phyloP scores from a whole-genome alignment of 169 alveolate genomes.

The Eimeria sp. region DNA sequence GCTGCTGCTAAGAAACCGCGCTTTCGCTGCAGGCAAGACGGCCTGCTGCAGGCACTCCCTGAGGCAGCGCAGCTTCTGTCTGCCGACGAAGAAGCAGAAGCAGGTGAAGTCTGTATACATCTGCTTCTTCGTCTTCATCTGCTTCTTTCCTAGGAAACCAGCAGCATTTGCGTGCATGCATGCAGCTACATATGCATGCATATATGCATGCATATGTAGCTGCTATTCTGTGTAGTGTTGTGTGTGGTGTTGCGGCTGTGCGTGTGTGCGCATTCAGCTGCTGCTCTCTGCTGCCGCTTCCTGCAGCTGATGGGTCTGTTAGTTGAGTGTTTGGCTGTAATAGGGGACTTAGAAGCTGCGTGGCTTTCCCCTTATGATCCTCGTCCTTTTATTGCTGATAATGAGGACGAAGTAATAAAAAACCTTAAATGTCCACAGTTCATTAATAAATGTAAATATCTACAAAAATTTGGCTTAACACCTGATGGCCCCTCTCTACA shows the following conservation, averaged over 20 bases:
- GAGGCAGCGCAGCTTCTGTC: not conserved
- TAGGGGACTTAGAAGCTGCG: not conserved
- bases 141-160: not conserved
- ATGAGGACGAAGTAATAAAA: too few species aligned
- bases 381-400: too few species aligned
- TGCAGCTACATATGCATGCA: too few species aligned
- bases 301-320: not conserved
- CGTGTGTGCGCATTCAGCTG: not conserved
- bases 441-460: not conserved
- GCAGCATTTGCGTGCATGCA: not conserved
- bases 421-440: too few species aligned
- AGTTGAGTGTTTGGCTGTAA: not conserved
- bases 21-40: not conserved
- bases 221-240: not conserved
- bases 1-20: not conserved
- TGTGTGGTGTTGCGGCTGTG: not conserved
- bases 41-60: not conserved
- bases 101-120: not conserved
- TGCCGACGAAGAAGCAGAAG: not conserved
- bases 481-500: not conserved
- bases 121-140: too few species aligned
- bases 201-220: too few species aligned
- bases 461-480: not conserved
- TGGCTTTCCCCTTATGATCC: not conserved
- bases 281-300: not conserved